Base-by-base conservation (phyloP, 352 stramenopile species). In the Bremia lactucae region DNA sequence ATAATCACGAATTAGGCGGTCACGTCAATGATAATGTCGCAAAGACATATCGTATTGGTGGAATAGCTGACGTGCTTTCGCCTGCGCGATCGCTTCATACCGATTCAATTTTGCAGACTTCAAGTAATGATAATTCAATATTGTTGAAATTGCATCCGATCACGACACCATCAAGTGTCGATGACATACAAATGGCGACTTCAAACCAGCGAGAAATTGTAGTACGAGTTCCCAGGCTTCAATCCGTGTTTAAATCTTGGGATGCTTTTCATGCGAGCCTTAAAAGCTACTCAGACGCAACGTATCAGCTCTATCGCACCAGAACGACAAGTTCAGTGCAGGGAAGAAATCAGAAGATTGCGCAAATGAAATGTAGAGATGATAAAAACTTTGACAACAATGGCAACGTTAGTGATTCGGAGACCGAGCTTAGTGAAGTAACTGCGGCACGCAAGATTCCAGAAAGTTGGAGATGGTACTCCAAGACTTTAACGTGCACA, bases 401-500 rank as follows among this genome's bases (percentile, higher is more conserved):
- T 50, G 15, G 56, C 62, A 43, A 20, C 13, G 41, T 19, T 13
- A 51, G 43, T 34, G 42, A 67, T 37, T 25, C 34, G 14, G 55
- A 59, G 2, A 20, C 15, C 1, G 13, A 7, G n/a, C 40, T 49
- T 29, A 58, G 9, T 19, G 38, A 9, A 51, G 43, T 31, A 13
- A 45, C 19, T 3, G 36, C 50, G 11, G 48, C 65, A 13, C 49
- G 61, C 3, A 49, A 62, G 31, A 88, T 88, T 5, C 75, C 75
- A 0, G 69, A 80, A 23, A 52, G 68, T 6, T 88, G 65, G 72
- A 69, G 73, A 49, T 88, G 75, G 75, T 88, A 88, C 36, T 86
- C 73, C 0, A 88, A 88, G 46, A 88, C 75, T 0, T 41, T 88
- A 6, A 86, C 69, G 29, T 88, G 75, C 14, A 88, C 75, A 0